Base-by-base conservation (phyloP, 2,329 filamentous ascomycete genomes). In the Penicillium oxalicum region DNA sequence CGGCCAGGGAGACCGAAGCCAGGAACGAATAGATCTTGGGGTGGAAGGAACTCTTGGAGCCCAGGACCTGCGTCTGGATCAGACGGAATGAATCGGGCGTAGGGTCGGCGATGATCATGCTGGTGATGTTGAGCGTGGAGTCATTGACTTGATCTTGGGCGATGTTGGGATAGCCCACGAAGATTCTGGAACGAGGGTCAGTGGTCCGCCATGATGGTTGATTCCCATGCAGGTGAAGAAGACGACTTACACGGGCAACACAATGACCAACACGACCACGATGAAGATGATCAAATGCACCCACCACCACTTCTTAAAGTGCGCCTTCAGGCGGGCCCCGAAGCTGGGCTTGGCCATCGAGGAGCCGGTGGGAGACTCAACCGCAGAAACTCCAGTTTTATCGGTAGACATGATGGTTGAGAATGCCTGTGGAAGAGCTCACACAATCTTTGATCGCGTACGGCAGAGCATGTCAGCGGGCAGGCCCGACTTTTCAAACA, bases 161-260 rank as follows among this genome's bases (percentile, higher is more conserved):
- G 49, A 79, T 79, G 29, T 76, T 73, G 13, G 80, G 80, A 57
- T 82, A 79, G 3, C 64, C 80, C 44, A 83, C 80, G 57, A 76
- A 83, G 40, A 82, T 71, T 35, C 77, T 79, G 54, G 4, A 12
- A 38, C 9, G 3, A 32, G 2, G 4, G 9, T 45, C 12, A 38
- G 43, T 27, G 18, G 41, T n/a, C 27, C 40, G 18, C 26, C 42
- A 26, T 41, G 36, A 34, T 32, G n/a, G 13, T 27, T 2, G 18
- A 18, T 18, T 18, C 18, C 18, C 18, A 18, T 18, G 18, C 18
- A 18, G 18, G 2, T 18, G 18, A 18, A 18, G 18, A 18, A 18
- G 18, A 18, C 18, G 70, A 70, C 77, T 70, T 73, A 81, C 78
- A 84, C 64, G 34, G 77, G 79, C 32, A 84, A 63, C 2, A 76